Conservation (phyloP, 495 filamentous ascomycete species). For the Amorphotheca resinae region DNA sequence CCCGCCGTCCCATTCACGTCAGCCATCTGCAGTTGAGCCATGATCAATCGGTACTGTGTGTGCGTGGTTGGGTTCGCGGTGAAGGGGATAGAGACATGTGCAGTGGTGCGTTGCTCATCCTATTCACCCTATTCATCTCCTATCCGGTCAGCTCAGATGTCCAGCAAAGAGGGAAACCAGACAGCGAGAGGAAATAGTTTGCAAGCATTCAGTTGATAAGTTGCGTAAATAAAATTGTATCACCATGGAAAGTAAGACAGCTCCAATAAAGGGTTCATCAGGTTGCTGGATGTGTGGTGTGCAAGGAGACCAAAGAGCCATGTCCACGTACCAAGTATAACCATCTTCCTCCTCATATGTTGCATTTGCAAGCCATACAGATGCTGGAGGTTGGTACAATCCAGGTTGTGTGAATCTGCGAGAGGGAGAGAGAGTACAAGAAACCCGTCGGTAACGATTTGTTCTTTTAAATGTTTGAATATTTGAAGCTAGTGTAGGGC, state of each 20-base stretch:
- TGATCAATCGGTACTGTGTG: background rate
- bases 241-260: slow-evolving; percentile 73
- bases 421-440: too few species aligned
- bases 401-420: too few species aligned
- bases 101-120: background rate
- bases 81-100: background rate
- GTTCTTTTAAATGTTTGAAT: too few species aligned
- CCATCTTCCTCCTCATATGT: too few species aligned
- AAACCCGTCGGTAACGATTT: too few species aligned
- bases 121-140: background rate
- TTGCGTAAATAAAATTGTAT: slow-evolving; percentile 38
- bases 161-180: background rate
- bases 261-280: slow-evolving; percentile 79
- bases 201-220: slow-evolving; percentile 13
- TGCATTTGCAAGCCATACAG: too few species aligned
- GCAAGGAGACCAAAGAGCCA: background rate
- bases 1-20: slow-evolving; percentile 13
- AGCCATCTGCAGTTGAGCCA: slow-evolving; percentile 16
- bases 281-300: background rate
- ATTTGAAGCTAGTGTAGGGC: too few species aligned
- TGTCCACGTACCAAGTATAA: background rate
- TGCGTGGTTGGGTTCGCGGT: background rate
- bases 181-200: background rate
- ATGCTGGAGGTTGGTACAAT: too few species aligned
- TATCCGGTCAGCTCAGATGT: background rate